Percentiles rank a stretch among this genome's conserved stretches.
Evolutionary conservation across 768 basidiomycete genomes (phyloP).

Genomic region (Mycena galericulata): DNA sequence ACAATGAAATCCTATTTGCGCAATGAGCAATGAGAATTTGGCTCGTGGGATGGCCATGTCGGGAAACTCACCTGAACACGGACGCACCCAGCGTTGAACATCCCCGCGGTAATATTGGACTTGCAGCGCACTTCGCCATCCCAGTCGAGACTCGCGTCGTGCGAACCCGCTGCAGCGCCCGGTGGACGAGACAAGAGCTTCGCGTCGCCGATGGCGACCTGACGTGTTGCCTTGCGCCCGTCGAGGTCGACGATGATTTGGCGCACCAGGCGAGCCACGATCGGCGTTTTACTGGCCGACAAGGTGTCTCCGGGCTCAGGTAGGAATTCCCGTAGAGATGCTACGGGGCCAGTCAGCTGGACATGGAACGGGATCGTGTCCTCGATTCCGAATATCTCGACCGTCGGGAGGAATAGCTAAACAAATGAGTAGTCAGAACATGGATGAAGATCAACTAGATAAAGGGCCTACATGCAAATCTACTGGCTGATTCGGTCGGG

Average conservation of each 20-base stretch:
- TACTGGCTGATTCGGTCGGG: constrained; percentile 51
- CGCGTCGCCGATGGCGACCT: constrained; percentile 16
- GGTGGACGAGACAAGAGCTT: constrained; percentile 17
- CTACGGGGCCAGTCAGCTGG: constrained; percentile 25
- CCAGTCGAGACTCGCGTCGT: constrained; percentile 21
- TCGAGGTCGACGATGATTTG: constrained; percentile 25
- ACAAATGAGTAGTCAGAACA: constrained; percentile 8
- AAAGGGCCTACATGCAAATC: constrained; percentile 61
- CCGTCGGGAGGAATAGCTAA: constrained; percentile 27
- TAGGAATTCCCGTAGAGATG: constrained; percentile 21
- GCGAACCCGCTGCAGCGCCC: not conserved
- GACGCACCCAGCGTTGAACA: constrained; percentile 25
- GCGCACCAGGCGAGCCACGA: constrained; percentile 17
- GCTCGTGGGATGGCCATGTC: too few species aligned
- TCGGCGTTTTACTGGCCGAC: not conserved
- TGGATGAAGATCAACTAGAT: not conserved
- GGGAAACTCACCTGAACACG: constrained; percentile 14
- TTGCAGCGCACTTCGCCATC: constrained; percentile 6
- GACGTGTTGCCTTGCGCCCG: not conserved
- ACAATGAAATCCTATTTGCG: constrained; percentile 25
- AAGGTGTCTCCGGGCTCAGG: not conserved
- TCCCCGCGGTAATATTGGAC: constrained; percentile 1
- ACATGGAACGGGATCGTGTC: constrained; percentile 31
- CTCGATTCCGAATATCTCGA: constrained; percentile 27
- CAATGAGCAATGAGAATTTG: not conserved